Evolutionary conservation across 1,284 basidiomycete species (phyloP), one percentile per base, ranked within the genome.

Genomic region (Fomitopsis palustris): DNA sequence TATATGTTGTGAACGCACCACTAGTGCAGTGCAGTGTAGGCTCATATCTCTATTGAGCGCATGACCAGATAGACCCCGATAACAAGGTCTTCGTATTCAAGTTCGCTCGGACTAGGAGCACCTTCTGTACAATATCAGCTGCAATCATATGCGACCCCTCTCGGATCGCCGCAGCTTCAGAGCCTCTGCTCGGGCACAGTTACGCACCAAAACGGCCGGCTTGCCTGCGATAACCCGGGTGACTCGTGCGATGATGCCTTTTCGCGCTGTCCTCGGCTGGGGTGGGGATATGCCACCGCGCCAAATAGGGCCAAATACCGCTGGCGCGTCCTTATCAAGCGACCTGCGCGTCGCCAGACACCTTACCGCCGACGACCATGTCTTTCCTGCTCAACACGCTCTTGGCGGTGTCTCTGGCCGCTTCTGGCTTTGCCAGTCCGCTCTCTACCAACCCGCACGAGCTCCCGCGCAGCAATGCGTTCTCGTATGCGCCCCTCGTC

Each of bases 371-470:
- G 67, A 69, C 71, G 67, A 77, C 74, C 69, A 83, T 82, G 81
- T 70, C 77, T 55, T 63, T 77, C 39, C 64, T 72, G 58, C 73
- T 67, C 57, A 64, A 78, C 52, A 68, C 74, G 39, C 63, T 83
- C 39, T 60, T 82, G 65, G 77, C 76, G 57, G 74, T 72, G 64
- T 79, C 78, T 58, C 63, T 83, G 58, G 78, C 73, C 53, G 71
- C 75, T 49, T 61, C 73, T 10, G 72, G 71, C 54, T 67, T 76
- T 39, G 78, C 81, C 23, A 82, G 82, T 2, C 89, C 89, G 33
- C 85, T 92, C 62, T 89, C 89, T 57, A 92, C 89, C 9, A 75
- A 74, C 65, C 70, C 80, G 21, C 74, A 80, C 65, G 61, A 74
- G 61, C 66, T 75, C 21, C 72, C 76, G 45, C 71, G 77, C 38